Evolutionary conservation across 805 yeast species (phyloP).

Genomic region (Starmerella stellata): DNA sequence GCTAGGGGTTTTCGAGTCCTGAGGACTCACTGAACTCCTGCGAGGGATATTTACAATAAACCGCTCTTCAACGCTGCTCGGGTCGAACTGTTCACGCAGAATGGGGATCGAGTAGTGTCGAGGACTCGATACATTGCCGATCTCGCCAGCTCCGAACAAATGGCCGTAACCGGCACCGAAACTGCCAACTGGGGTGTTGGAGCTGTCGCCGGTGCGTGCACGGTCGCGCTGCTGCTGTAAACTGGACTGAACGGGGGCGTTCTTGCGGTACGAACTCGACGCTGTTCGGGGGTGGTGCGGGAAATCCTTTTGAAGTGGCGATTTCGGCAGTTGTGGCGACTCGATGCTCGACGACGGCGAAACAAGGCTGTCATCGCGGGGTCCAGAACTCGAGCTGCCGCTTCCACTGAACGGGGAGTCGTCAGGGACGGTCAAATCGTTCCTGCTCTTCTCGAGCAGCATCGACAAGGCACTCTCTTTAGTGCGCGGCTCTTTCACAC

Average conservation of each 20-base stretch:
- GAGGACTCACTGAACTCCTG: slow-evolving; percentile 25
- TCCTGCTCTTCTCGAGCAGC: slow-evolving; percentile 12
- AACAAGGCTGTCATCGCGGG: neutral
- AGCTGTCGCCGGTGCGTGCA: slow-evolving; percentile 28
- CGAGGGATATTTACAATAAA: slow-evolving; percentile 69
- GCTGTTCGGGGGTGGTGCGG: slow-evolving; percentile 8
- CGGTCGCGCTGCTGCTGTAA: slow-evolving; percentile 13
- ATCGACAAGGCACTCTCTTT: slow-evolving; percentile 16
- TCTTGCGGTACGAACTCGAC: slow-evolving; percentile 10
- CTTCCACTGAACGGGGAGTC: neutral
- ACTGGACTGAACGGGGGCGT: slow-evolving; percentile 3
- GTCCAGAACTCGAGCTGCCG: neutral
- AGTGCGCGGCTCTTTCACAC: slow-evolving; percentile 1
- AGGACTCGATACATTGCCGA: slow-evolving; percentile 18
- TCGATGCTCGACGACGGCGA: neutral
- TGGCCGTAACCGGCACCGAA: slow-evolving; percentile 15
- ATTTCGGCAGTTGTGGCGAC: neutral
- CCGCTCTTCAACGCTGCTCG: slow-evolving; percentile 46
- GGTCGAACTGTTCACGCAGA: slow-evolving; percentile 10
- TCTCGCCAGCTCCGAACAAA: slow-evolving; percentile 20
- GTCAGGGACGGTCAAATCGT: neutral
- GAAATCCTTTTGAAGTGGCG: slow-evolving; percentile 3
- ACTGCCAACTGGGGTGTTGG: slow-evolving; percentile 10
- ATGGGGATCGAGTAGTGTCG: slow-evolving; percentile 16
- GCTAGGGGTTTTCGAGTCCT: slow-evolving; percentile 23